These are phyloP conservation scores for Wilcoxina mikolae DNA, from an alignment of 495 filamentous ascomycete genomes.

Conservation along the genomic window DNA sequence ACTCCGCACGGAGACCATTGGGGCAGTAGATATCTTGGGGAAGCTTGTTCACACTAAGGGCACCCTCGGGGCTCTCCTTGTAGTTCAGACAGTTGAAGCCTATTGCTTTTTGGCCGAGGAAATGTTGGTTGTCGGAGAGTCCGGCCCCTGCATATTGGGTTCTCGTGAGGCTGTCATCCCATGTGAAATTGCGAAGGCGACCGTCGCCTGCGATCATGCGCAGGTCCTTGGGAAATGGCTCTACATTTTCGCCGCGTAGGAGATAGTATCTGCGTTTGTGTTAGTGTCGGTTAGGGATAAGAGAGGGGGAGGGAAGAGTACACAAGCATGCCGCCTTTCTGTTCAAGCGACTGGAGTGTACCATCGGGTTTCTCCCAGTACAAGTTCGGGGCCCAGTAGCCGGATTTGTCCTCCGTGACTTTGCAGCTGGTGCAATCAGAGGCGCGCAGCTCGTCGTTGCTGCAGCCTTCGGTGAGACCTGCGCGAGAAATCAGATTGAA, in stretches of 20 bases:
- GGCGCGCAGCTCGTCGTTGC: conserved; percentile 36
- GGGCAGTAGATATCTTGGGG: conserved; percentile 64
- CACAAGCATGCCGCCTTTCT: conserved; percentile 49
- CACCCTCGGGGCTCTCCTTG: conserved; percentile 41
- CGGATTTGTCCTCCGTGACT: conserved; percentile 49
- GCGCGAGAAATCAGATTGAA: conserved; percentile 1
- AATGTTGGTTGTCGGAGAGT: background rate
- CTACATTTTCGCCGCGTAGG: conserved; percentile 46
- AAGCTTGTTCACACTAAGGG: conserved; percentile 64
- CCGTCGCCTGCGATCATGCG: conserved; percentile 74
- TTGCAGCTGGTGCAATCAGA: conserved; percentile 50
- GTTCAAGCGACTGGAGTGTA: conserved; percentile 31
- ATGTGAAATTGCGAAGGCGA: conserved; percentile 52
- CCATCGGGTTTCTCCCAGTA: conserved; percentile 41
- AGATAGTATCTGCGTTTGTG: conserved; percentile 38
- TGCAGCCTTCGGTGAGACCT: conserved; percentile 37
- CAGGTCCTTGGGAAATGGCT: conserved; percentile 65
- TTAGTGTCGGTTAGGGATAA: background rate
- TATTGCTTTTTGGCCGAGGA: conserved; percentile 52
- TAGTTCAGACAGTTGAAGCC: conserved; percentile 93
- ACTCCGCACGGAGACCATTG: conserved; percentile 63
- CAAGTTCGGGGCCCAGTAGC: conserved; percentile 52
- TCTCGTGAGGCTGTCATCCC: conserved; percentile 39
- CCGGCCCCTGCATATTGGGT: conserved; percentile 45
- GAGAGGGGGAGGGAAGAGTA: conserved; percentile 28